Evolutionary conservation across 225 moss, liverwort and hornwort genomes (phyloP), one percentile per base, ranked within the genome.

Genomic region (Marchantia polymorpha): DNA sequence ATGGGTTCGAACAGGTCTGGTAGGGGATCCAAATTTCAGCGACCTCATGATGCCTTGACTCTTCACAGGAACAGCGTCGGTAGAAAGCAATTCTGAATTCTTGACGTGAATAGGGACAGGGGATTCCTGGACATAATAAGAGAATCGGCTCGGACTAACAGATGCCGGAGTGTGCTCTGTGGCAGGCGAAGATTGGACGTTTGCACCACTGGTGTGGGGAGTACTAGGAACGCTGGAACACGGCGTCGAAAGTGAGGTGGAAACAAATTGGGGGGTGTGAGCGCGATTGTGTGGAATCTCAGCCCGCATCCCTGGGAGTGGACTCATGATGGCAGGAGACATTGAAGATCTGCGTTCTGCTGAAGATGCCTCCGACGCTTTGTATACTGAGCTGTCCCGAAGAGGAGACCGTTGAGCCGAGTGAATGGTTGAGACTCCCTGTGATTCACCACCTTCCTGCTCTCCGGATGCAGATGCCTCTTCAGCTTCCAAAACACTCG

Each of bases 11-110:
- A 64, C 47, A 25, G 82, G 65, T 7, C 70, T 74, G 2, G 53
- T 51, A 2, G 87, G 87, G 74, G 84, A 84, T n/a, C 58, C 83
- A 64, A 88, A 88, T 55, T 73, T 83, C 48, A 88, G 83, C n/a
- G 87, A 83, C 58, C 87, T 83, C 80, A 81, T 77, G 3, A 55
- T 85, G 29, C 82, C 71, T 14, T 82, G 84, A 72, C 75, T 68
- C 77, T 73, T 87, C 25, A 64, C 51, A n/a, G 58, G 58, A 73
- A 64, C 22, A 46, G 78, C 25, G 29, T 60, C 12, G 13, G 22
- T 20, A 15, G 53, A 48, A 73, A 8, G 26, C 25, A 20, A 3
- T 23, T 64, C 64, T 22, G 39, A 1, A 8, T 30, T 30, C 30
- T 64, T 65, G 50, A 51, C 0, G 64, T 12, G 4, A 64, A 48